Conservation (phyloP, 495 filamentous ascomycete species). For the Hyphodiscus hymeniophilus region DNA sequence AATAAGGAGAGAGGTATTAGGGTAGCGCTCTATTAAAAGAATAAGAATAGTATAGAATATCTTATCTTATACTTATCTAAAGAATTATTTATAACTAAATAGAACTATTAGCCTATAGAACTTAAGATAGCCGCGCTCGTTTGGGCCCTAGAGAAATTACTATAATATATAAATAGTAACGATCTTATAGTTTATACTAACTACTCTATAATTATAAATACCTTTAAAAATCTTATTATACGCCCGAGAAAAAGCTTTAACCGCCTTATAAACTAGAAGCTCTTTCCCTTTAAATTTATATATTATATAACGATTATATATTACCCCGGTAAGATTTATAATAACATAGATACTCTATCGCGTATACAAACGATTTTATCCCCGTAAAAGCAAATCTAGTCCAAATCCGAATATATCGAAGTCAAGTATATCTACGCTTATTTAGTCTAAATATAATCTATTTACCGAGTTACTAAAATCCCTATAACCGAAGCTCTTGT, state of each 20-base stretch:
- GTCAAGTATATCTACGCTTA: neutral
- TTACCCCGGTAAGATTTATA: neutral
- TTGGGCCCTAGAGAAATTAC: conserved; percentile 1
- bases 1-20: neutral
- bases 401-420: neutral
- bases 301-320: neutral
- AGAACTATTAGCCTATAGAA: conserved; percentile 13
- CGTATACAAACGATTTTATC: neutral
- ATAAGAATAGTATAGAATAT: neutral
- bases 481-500: neutral
- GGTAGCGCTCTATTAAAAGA: neutral
- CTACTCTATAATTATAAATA: neutral
- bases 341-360: neutral
- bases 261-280: neutral
- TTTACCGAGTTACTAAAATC: neutral
- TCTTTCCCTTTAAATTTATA: neutral
- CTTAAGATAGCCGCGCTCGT: conserved; percentile 2
- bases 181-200: conserved; percentile 3
- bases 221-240: neutral
- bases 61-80: conserved; percentile 7
- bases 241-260: neutral
- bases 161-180: neutral
- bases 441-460: neutral
- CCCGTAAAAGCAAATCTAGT: neutral
- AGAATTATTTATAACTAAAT: neutral